These are phyloP conservation scores for Picea engelmannii DNA, from an alignment of 83 land plant species.

Conservation along the genomic window DNA sequence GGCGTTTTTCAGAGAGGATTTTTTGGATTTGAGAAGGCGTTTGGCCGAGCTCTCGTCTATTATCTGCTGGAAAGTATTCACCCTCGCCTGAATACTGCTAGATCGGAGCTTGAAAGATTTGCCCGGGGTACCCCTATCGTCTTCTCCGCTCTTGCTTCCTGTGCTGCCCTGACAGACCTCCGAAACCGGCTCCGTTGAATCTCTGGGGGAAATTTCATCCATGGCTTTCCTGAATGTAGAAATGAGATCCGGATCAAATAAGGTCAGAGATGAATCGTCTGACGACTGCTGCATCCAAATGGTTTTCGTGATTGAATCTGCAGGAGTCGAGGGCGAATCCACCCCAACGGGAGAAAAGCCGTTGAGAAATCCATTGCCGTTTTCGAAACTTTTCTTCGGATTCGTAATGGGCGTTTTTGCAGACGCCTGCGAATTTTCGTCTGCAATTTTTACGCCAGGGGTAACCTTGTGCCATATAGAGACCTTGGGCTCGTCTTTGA, in stretches of 20 bases:
- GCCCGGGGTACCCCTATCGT: neutral
- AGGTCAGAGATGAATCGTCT: slow-evolving; percentile 17
- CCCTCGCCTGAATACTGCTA: slow-evolving; percentile 18
- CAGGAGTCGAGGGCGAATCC: slow-evolving; percentile 8
- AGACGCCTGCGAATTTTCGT: neutral
- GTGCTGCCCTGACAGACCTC: neutral
- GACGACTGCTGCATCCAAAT: slow-evolving; percentile 12
- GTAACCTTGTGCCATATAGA: slow-evolving; percentile 18
- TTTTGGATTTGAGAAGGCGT: neutral
- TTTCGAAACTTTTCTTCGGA: neutral
- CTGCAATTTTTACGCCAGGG: slow-evolving; percentile 6
- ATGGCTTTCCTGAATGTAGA: slow-evolving; percentile 50
- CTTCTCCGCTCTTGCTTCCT: neutral
- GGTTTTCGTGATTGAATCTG: slow-evolving; percentile 4
- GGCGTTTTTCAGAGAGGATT: neutral
- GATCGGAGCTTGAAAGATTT: neutral
- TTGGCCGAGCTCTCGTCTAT: slow-evolving; percentile 15
- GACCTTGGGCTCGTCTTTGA: slow-evolving; percentile 12
- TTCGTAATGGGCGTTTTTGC: neutral
- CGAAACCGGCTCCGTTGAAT: neutral
- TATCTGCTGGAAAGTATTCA: slow-evolving; percentile 29
- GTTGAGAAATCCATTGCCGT: neutral
- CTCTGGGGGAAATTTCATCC: slow-evolving; percentile 36
- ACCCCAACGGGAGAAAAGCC: slow-evolving; percentile 12
- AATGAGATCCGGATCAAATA: slow-evolving; percentile 59